A percentile compares a stretch with the other conserved stretches of the same genome.
phyloP scores from a whole-genome alignment of 768 basidiomycete species.

The Roridomyces roridus region DNA sequence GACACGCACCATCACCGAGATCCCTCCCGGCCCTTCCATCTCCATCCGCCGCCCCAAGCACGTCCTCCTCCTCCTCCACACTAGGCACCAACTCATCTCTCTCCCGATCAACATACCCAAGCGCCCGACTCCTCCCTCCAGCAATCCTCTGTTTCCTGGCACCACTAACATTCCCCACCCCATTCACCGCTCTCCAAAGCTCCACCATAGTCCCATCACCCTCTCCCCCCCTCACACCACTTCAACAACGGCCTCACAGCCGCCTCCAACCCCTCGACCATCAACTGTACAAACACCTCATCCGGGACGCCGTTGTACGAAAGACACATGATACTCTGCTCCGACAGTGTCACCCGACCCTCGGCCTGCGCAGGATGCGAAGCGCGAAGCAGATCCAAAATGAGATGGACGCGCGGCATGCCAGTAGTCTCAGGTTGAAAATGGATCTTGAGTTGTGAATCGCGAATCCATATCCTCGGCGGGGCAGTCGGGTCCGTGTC shows the following conservation, averaged over 20 bases:
- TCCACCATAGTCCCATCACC: too few relatives aligned
- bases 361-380: slow-evolving; percentile 50
- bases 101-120: slow-evolving; percentile 46
- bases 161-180: slow-evolving; percentile 50
- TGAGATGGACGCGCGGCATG: slow-evolving; percentile 52
- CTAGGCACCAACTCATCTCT: slow-evolving; percentile 20
- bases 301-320: slow-evolving; percentile 61
- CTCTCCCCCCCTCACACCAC: slow-evolving; percentile 57
- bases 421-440: too few relatives aligned
- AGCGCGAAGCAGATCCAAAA: slow-evolving; percentile 65
- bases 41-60: slow-evolving; percentile 36
- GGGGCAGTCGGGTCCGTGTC: slow-evolving; percentile 39
- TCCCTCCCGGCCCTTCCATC: slow-evolving; percentile 40
- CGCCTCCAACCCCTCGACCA: slow-evolving; percentile 56
- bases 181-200: slow-evolving; percentile 59
- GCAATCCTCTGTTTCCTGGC: slow-evolving; percentile 51
- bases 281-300: slow-evolving; percentile 48
- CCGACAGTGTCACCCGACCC: slow-evolving; percentile 43
- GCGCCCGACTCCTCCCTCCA: slow-evolving; percentile 57
- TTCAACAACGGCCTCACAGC: slow-evolving; percentile 55
- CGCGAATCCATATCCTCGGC: slow-evolving; percentile 65
- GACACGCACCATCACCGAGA: slow-evolving; percentile 43
- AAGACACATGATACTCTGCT: slow-evolving; percentile 67
- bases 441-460: slow-evolving; percentile 67
- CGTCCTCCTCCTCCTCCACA: slow-evolving; percentile 39